These are phyloP conservation scores for Calonectria ilicicola DNA, from an alignment of 2,329 filamentous ascomycete species.

Conservation along the genomic window DNA sequence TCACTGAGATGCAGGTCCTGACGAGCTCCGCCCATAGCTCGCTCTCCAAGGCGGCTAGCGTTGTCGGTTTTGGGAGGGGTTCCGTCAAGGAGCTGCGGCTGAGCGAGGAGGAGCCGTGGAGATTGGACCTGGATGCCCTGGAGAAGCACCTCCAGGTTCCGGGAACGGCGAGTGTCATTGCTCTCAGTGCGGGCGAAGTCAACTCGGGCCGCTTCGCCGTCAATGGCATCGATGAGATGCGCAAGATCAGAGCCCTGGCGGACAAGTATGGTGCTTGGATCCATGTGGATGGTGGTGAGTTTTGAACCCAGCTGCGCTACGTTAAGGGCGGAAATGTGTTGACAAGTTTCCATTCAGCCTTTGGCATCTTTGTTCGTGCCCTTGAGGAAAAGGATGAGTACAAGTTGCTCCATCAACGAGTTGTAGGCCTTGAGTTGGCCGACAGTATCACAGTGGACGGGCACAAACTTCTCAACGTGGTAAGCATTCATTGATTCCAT, in stretches of 20 bases:
- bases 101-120: slow-evolving; percentile 70
- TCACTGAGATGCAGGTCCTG: slow-evolving; percentile 79
- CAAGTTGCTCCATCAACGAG: slow-evolving; percentile 59
- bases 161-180: slow-evolving; percentile 78
- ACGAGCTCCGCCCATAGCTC: slow-evolving; percentile 89
- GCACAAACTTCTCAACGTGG: slow-evolving; percentile 93
- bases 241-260: slow-evolving; percentile 74
- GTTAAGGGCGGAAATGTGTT: background rate
- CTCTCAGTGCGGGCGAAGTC: slow-evolving; percentile 87
- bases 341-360: slow-evolving; percentile 63
- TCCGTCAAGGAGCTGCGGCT: slow-evolving; percentile 72
- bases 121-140: slow-evolving; percentile 75
- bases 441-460: slow-evolving; percentile 90
- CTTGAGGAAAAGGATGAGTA: slow-evolving; percentile 71
- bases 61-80: slow-evolving; percentile 81
- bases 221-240: slow-evolving; percentile 70
- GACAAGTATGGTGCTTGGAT: slow-evolving; percentile 84
- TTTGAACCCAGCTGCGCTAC: background rate
- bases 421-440: slow-evolving; percentile 79
- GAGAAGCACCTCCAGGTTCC: slow-evolving; percentile 66
- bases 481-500: slow-evolving; percentile 52
- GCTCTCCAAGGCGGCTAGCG: slow-evolving; percentile 82
- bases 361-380: slow-evolving; percentile 83
- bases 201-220: slow-evolving; percentile 86
- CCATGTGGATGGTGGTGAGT: slow-evolving; percentile 82